These are phyloP conservation scores for Magnusiomyces clavatus DNA, from an alignment of 1,139 yeast genomes.

Conservation along the genomic window DNA sequence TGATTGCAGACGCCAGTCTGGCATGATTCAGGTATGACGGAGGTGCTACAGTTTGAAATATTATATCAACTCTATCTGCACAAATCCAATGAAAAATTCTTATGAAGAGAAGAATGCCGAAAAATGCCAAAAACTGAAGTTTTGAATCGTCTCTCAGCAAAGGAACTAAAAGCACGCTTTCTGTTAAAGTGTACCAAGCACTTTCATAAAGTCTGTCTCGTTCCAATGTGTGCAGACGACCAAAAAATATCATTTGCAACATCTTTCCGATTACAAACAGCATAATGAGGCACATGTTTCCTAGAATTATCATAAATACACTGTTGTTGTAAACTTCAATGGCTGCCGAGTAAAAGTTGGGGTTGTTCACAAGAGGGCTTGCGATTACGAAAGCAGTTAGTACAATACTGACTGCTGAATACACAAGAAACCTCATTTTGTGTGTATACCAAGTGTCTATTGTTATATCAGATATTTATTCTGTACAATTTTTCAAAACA, in stretches of 20 bases:
- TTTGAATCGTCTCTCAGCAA: conserved; percentile 51
- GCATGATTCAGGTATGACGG: conserved; percentile 29
- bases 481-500: too few relatives aligned
- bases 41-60: conserved; percentile 28
- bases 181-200: conserved; percentile 57
- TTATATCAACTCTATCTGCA: conserved; percentile 33
- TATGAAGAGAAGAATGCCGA: conserved; percentile 41
- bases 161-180: conserved; percentile 57
- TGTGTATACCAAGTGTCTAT: too few relatives aligned
- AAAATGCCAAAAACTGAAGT: conserved; percentile 36
- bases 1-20: conserved; percentile 36
- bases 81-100: conserved; percentile 73
- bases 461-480: too few relatives aligned
- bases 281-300: conserved; percentile 39
- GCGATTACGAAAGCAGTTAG: conserved; percentile 29
- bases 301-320: conserved; percentile 35
- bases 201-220: conserved; percentile 68
- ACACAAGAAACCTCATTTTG: conserved; percentile 3
- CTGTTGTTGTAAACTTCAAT: conserved; percentile 40
- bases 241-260: conserved; percentile 53
- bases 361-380: conserved; percentile 33
- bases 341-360: conserved; percentile 40
- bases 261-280: conserved; percentile 38
- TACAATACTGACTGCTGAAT: conserved; percentile 22
- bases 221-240: conserved; percentile 68